These are phyloP conservation scores for Pseudoturritis turrita DNA, from an alignment of 345 rosid species.

Conservation along the genomic window DNA sequence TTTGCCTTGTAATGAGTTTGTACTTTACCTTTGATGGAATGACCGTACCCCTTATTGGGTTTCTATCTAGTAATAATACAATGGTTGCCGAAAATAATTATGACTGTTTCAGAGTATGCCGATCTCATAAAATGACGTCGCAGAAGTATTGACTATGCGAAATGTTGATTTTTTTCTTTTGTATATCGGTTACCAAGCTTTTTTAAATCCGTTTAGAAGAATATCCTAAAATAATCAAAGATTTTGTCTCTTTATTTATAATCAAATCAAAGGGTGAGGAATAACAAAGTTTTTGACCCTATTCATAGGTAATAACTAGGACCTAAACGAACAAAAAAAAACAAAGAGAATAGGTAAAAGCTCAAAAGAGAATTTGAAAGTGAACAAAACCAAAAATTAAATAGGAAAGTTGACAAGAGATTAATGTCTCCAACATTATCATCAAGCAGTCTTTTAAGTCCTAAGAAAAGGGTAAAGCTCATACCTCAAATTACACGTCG, in stretches of 20 bases:
- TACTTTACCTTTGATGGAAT: too few relatives aligned
- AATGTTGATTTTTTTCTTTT: too few relatives aligned
- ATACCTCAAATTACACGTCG: conserved; percentile 13
- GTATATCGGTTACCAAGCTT: background rate
- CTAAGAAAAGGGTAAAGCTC: conserved; percentile 19
- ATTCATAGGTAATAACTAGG: too few relatives aligned
- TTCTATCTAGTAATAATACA: too few relatives aligned
- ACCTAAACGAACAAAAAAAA: too few relatives aligned
- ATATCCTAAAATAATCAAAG: background rate
- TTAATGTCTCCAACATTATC: background rate
- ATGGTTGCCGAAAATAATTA: too few relatives aligned
- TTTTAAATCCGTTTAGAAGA: background rate
- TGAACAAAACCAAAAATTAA: background rate
- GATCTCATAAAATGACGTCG: too few relatives aligned
- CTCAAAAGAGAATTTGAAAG: background rate
- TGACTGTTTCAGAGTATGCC: too few relatives aligned
- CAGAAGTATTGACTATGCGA: too few relatives aligned
- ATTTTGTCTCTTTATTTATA: background rate
- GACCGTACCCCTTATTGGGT: too few relatives aligned
- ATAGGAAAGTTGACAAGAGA: background rate
- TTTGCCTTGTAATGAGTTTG: too few relatives aligned
- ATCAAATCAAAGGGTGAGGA: background rate
- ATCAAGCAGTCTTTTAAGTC: conserved; percentile 29
- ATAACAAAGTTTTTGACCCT: background rate
- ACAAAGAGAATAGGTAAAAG: background rate